Evolutionary conservation across 441 rosid genomes (phyloP), one percentile per base, ranked within the genome.

Genomic region (Euphorbia celastroides): DNA sequence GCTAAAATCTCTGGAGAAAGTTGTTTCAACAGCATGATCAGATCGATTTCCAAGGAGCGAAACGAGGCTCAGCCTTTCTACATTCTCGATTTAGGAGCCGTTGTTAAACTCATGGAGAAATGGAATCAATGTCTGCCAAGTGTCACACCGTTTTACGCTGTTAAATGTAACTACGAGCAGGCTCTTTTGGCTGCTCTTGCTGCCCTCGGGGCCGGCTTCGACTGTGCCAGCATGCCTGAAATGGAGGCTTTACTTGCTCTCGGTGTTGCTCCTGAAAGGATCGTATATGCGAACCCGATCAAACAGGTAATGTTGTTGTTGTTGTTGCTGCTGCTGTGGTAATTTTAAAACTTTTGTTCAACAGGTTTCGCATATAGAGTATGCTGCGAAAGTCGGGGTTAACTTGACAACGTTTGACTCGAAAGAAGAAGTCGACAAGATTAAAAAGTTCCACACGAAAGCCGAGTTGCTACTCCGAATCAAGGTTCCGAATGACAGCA

Each of bases 321-420:
- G 4, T 34, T 34, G 9, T 4, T 34, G 38, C 9, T 34, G 9
- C 38, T 3, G 38, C 38, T n/a, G n/a, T n/a, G 42, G 12, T 7
- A 36, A 36, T 7, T 36, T 9, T 36, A 36, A 36, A 36, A 36
- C 42, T 36, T 36, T 9, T 36, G 42, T 7, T 36, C 68, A 73
- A 22, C 11, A 5, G 19, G 69, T 13, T n/a, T 62, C 72, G 19
- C 69, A 73, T 28, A 73, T 73, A n/a, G 59, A 68, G 61, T 63
- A 48, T 16, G 72, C 77, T 20, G 69, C 56, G 1, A 28, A 17
- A 0, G 66, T 57, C 28, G 69, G 76, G 0, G 69, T 57, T 0
- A 58, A 68, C 10, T 63, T 73, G 2, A 57, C 72, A 20, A 56
- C 59, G 1, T 73, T 68, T 57, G 76, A 73, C 51, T 73, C 76